Conservation (phyloP, 169 alveolate species). For the Plasmodium fragile region DNA sequence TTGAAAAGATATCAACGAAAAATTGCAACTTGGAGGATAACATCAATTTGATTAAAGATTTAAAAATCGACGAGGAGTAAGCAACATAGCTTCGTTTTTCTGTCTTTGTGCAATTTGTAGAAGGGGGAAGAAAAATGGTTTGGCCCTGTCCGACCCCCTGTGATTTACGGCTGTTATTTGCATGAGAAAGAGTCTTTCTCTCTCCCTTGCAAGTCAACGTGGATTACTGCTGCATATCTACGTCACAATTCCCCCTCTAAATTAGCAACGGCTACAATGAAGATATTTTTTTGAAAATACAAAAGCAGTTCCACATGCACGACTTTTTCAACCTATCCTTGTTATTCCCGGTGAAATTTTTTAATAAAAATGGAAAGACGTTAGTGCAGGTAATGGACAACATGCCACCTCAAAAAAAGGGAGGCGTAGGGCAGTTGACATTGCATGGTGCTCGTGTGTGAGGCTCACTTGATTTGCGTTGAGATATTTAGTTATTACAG, state of each 20-base stretch:
- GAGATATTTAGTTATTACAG: background rate
- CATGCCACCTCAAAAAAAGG: background rate
- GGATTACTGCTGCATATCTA: background rate
- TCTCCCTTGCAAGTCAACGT: background rate
- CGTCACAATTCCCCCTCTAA: constrained; percentile 1
- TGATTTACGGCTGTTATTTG: background rate
- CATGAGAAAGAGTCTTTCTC: background rate
- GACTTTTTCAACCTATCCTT: constrained; percentile 58
- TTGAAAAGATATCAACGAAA: constrained; percentile 49
- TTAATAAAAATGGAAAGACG: constrained; percentile 49
- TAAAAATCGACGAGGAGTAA: constrained; percentile 59
- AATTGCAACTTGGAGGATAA: constrained; percentile 57
- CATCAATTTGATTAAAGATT: constrained; percentile 29
- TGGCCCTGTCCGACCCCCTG: background rate
- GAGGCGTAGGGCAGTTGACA: background rate
- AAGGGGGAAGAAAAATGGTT: background rate
- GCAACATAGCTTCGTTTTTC: background rate
- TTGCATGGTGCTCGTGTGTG: background rate
- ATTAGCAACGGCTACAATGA: constrained; percentile 41
- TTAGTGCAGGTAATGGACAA: constrained; percentile 35
- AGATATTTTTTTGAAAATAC: constrained; percentile 64
- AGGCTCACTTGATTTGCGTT: background rate
- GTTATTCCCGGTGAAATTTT: constrained; percentile 54
- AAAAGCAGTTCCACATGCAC: constrained; percentile 32
- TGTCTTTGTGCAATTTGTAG: background rate